Percentiles rank a stretch among this genome's conserved stretches.
These are phyloP conservation scores for Prunus mume DNA, from an alignment of 306 rosid genomes.

Conservation along the genomic window DNA sequence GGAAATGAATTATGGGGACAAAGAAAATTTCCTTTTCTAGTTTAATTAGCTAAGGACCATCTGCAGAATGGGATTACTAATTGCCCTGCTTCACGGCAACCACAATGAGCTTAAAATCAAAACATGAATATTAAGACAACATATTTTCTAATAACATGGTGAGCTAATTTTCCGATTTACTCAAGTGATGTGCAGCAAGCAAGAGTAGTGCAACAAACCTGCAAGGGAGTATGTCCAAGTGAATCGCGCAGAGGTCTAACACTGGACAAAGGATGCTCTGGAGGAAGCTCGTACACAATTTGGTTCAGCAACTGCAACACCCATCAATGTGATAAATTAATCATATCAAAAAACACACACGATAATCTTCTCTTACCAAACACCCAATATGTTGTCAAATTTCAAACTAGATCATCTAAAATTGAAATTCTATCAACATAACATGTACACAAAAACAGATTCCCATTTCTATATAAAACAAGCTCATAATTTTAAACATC, in stretches of 20 bases:
- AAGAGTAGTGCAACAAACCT: constrained; percentile 48
- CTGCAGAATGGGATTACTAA: not conserved
- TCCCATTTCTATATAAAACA: not conserved
- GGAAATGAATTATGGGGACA: not conserved
- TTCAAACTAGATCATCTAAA: not conserved
- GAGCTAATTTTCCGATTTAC: not conserved
- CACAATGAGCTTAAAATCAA: not conserved
- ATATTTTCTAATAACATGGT: no score
- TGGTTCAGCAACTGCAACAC: constrained; percentile 87
- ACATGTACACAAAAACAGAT: not conserved
- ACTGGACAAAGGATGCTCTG: constrained; percentile 78
- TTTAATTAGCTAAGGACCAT: not conserved
- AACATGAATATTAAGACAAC: not conserved
- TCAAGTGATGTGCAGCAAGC: constrained; percentile 6
- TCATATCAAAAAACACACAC: constrained; percentile 5
- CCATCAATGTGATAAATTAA: not conserved
- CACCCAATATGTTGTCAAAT: not conserved
- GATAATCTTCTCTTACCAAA: not conserved
- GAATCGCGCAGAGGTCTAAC: constrained; percentile 83
- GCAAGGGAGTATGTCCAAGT: constrained; percentile 96
- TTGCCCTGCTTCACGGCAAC: not conserved
- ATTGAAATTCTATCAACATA: not conserved
- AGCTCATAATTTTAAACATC: not conserved
- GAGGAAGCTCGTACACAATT: constrained; percentile 89
- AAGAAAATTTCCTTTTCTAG: not conserved